Base-by-base conservation (phyloP, 2,329 filamentous ascomycete species). In the Trichoderma hamatum region DNA sequence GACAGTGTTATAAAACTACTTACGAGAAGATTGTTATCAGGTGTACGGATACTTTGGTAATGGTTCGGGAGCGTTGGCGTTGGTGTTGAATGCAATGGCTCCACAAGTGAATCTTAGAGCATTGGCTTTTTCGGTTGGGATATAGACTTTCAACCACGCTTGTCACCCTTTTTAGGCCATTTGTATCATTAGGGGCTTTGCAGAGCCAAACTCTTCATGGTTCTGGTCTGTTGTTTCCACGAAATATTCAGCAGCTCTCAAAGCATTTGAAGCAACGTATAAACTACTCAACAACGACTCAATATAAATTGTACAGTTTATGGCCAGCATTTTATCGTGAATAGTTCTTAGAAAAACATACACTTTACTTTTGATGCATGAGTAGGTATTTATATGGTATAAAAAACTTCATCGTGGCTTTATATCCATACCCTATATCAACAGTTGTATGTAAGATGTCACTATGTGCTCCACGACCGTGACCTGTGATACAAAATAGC, bases 401-500 rank as follows among this genome's bases (percentile, higher is more conserved):
- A 43, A 3, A 9, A n/a, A 19, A n/a, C 6, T 10, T 10, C 6
- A n/a, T n/a, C 19, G 3, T 9, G 19, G 16, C 9, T n/a, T n/a
- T 3, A 43, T 3, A n/a, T 43, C 6, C 39, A 9, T 43, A 43
- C 19, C 39, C 39, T 43, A n/a, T n/a, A 43, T n/a, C 5, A 43
- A 6, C 36, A 2, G 5, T 9, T 43, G 16, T 7, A 19, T 3
- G 16, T 43, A 39, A 3, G 6, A 43, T 43, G 2, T 3, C 3
- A n/a, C 10, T 43, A 9, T 43, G 6, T 43, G 39, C 39, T 43
- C 19, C 39, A n/a, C 39, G 39, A 10, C 16, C 19, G 13, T 6
- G 6, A 6, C 3, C 0, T 1, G 10, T 9, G n/a, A 43, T 43
- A 9, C 5, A 0, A 9, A 2, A 6, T 3, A 43, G 19, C 9